Base-by-base conservation (phyloP, 306 rosid species). In the Casuarina glauca region DNA sequence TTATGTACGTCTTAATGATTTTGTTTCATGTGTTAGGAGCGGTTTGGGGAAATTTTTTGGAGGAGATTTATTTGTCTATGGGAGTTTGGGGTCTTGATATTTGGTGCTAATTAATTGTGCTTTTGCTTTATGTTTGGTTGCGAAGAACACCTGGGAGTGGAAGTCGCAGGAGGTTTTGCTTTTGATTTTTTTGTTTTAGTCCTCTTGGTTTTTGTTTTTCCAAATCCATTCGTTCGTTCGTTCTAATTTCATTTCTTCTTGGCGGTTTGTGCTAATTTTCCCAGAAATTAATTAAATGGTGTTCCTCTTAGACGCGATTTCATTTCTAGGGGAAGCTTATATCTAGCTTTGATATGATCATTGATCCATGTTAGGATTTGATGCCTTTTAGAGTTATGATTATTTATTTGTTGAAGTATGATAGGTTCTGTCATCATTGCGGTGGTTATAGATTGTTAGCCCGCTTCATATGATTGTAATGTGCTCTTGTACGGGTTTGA, bases 91-190 rank as follows among this genome's bases (percentile, higher is more conserved):
- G 2, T 71, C 7, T 6, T 19, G 44, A 36, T 45, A 1, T 15
- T 11, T 4, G 9, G 3, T 64, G 8, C 46, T 41, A 3, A 5
- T 64, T 64, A 8, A 41, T 39, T 64, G 49, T 16, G 46, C 1
- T 64, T 12, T 45, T 48, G 3, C 38, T 9, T 38, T 26, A 11
- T 48, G 13, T 74, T 79, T 67, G 75, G 52, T 8, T 54, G 35
- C 74, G 9, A 10, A 80, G 62, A 66, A 74, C 69, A 73, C 13
- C 6, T 64, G 49, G 45, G 70, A 64, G 19, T 15, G 32, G 32
- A 36, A 62, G 9, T 36, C 4, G 5, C 0, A 0, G 35, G 69
- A 5, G 26, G 32, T 19, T 57, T 57, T 4, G 38, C 35, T 36
- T n/a, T 54, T n/a, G 32, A 26, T 54, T 2, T 16, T 10, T 53